Conservation (phyloP, 805 yeast genomes). For the Vanderwaltozyma polyspora region DNA sequence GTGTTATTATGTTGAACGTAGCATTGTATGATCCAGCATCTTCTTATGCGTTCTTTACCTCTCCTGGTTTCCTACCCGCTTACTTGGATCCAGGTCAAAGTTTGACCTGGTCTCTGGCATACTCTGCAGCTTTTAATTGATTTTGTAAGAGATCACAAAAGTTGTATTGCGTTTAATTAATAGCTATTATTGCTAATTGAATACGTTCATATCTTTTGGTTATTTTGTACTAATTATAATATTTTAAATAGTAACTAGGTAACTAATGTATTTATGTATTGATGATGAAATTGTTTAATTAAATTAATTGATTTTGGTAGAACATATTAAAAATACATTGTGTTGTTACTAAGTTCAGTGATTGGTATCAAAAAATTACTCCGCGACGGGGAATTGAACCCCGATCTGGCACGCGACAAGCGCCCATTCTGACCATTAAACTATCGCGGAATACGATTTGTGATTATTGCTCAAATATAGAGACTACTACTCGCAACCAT, state of each 20-base stretch:
- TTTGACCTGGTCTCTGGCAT: slow-evolving; percentile 76
- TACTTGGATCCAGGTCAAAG: slow-evolving; percentile 79
- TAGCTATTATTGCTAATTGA: not conserved
- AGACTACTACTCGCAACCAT: no score
- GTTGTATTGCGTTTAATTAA: not conserved
- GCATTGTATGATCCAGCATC: slow-evolving; percentile 61
- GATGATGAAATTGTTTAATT: no score
- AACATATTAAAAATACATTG: no score
- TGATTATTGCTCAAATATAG: no score
- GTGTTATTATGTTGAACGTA: slow-evolving; percentile 57
- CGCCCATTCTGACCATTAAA: slow-evolving; percentile 4
- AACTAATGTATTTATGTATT: no score
- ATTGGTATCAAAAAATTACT: slow-evolving; percentile 1
- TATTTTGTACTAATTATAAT: no score
- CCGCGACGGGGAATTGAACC: slow-evolving; percentile 4
- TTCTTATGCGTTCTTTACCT: slow-evolving; percentile 52
- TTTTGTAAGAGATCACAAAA: not conserved
- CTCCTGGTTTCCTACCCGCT: slow-evolving; percentile 38
- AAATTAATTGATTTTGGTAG: no score
- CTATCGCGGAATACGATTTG: slow-evolving; percentile 1
- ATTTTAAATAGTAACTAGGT: no score
- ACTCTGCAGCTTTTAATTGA: slow-evolving; percentile 34
- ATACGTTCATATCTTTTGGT: not conserved
- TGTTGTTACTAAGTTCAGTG: no score
- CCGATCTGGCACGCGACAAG: slow-evolving; percentile 5